Base-by-base conservation (phyloP, 2,329 filamentous ascomycete genomes). In the Chaetomiaceae sp. region DNA sequence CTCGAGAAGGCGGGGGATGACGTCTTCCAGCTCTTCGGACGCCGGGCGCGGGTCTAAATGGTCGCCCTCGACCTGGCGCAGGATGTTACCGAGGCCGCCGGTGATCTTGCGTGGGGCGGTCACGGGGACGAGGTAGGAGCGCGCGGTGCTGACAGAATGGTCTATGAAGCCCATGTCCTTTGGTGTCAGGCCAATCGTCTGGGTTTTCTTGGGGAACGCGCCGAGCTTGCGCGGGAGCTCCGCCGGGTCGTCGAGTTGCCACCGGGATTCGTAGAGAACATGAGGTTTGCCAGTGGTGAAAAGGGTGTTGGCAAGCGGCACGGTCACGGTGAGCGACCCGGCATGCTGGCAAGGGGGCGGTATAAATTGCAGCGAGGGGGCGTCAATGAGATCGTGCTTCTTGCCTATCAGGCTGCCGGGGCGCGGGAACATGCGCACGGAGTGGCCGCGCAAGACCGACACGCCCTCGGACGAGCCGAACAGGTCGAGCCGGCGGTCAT, bases 261-360 rank as follows among this genome's bases (percentile, higher is more conserved):
- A 76, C 45, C 54, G 62, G 47, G 64, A 70, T 2, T 68, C 66
- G 22, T 75, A 59, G 7, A 87, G 64, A 1, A 80, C 85, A 2
- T 81, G 81, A 1, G 69, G 68, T 20, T 69, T 71, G 37, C 81
- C 84, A 50, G 83, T 91, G 32, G 81, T 77, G 59, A 93, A 93
- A 6, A 88, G 68, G 0, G 88, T 94, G 58, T 88, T 87, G 33
- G 87, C 83, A 20, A 93, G 68, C 2, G 86, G 86, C 2, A 90
- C 48, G 6, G 73, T 78, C 44, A 75, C 62, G 3, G 64, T 61
- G 3, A 68, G 52, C 5, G 49, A 48, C 27, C 49, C 51, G 1
- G 46, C 50, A 24, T 57, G 48, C 5, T 48, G 38, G 18, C 61
- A 36, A 9, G 57, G 54, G 7, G 51, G 34, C 8, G 45, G 14